Conservation (phyloP, 148 eudicot species). For the Camellia sinensis region DNA sequence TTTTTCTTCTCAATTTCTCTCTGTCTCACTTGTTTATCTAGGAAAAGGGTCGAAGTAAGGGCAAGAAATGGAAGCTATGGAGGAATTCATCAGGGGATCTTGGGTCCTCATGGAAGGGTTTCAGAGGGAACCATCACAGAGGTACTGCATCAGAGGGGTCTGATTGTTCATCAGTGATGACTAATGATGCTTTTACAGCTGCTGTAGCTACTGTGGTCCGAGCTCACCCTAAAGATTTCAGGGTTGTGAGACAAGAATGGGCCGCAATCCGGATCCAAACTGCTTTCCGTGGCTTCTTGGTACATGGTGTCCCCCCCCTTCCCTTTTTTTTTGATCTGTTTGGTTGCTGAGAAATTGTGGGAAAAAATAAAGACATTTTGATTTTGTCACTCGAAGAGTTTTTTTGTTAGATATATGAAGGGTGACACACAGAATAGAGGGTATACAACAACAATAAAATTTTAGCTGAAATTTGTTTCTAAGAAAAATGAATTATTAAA, state of each 20-base stretch:
- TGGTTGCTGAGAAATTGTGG: slow-evolving; percentile 4
- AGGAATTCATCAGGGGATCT: slow-evolving; percentile 77
- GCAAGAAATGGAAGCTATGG: slow-evolving; percentile 91
- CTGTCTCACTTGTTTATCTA: background rate
- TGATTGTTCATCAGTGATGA: slow-evolving; percentile 56
- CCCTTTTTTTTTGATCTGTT: background rate
- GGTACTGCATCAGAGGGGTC: slow-evolving; percentile 46
- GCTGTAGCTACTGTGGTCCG: slow-evolving; percentile 80
- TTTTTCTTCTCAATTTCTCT: background rate
- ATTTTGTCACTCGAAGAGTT: too few species aligned
- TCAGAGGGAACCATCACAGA: slow-evolving; percentile 44
- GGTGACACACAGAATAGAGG: too few species aligned
- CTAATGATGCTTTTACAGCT: slow-evolving; percentile 55
- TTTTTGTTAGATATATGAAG: too few species aligned
- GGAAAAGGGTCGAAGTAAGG: slow-evolving; percentile 58
- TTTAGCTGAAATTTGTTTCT: too few species aligned
- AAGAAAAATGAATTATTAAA: too few species aligned
- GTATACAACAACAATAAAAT: too few species aligned
- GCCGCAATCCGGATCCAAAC: slow-evolving; percentile 97
- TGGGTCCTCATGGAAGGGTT: slow-evolving; percentile 62
- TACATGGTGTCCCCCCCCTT: slow-evolving; percentile 14
- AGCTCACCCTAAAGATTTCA: slow-evolving; percentile 85
- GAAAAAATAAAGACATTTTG: background rate
- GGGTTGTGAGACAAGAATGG: slow-evolving; percentile 80
- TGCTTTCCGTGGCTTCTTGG: slow-evolving; percentile 90